Evolutionary conservation across 352 stramenopile species (phyloP), one percentile per base, ranked within the genome.

Genomic region (Phytopythium helicoides): DNA sequence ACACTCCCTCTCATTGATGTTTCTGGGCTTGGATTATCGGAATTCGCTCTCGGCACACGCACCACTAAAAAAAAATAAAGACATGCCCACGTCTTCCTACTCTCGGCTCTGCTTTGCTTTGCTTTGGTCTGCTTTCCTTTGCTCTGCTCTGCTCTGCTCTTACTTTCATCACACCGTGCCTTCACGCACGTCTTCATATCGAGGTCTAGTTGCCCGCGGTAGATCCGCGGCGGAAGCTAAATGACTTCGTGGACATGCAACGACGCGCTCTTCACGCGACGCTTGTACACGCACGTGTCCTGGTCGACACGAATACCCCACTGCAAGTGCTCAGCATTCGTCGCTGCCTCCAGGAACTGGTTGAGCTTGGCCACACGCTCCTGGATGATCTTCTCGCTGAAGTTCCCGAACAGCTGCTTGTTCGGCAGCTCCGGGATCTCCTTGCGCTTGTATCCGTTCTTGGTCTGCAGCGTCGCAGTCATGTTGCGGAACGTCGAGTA

Each of bases 401-500:
- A 86, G 56, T 82, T 81, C 18, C 76, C 76, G 33, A 87, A 87
- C 11, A 89, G 55, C 55, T 86, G 76, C 64, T 87, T 87, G 66
- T 86, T 87, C 25, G 76, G 78, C 53, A 89, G 47, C 60, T 89
- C 78, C 3, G 78, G 78, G 25, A 89, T 87, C 49, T 86, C 75
- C 62, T 89, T 84, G 47, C 73, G 71, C 60, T 83, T 81, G 64
- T 87, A 86, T 23, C 73, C 71, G 52, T 89, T 86, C 69, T 89
- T 89, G n/a, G 73, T 84, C 58, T 87, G 73, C 31, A 89, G 55
- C 19, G 78, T 86, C 15, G 73, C 76, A 9, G 78, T 75, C 25
- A 89, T 31, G 64, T 89, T 89, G 19, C 75, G 75, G 72, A 89
- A 89, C 41, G 78, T 89, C 48, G 73, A 86, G 73, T 89, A 89